These are phyloP conservation scores for Fraxinus xanthoxyloides DNA, from an alignment of 305 asterid species.

Conservation along the genomic window DNA sequence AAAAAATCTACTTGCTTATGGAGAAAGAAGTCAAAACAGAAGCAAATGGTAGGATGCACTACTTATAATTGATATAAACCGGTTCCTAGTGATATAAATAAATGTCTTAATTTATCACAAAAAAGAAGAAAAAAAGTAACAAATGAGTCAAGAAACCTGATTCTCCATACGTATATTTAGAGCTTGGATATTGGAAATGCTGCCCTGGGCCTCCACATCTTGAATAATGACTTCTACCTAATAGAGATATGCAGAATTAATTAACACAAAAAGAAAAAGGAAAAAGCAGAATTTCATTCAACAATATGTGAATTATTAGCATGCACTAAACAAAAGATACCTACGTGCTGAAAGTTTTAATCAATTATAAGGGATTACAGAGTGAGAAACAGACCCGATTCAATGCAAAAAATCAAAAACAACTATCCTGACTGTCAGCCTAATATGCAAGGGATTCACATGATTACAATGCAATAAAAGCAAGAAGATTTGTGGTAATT, in stretches of 20 bases:
- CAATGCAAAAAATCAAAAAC: background rate
- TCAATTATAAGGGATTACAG: background rate
- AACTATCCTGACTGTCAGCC: background rate
- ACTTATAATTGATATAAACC: background rate
- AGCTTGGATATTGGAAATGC: constrained; percentile 65
- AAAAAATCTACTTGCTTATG: background rate
- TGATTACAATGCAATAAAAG: background rate
- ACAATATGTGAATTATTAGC: background rate
- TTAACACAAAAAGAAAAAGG: constrained; percentile 11
- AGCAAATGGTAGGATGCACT: background rate
- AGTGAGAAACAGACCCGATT: background rate
- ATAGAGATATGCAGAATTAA: constrained; percentile 24
- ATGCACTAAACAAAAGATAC: background rate
- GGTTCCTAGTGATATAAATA: background rate
- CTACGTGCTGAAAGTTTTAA: background rate
- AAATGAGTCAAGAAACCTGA: constrained; percentile 49
- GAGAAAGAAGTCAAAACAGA: background rate
- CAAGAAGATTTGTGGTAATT: background rate
- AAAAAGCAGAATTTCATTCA: background rate
- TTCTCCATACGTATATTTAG: constrained; percentile 57
- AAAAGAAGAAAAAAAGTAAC: background rate
- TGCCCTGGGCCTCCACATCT: constrained; percentile 71
- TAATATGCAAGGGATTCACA: background rate
- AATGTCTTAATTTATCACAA: background rate
- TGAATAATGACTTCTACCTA: constrained; percentile 86